Evolutionary conservation across 2,329 filamentous ascomycete genomes (phyloP).

Genomic region (Venturiaceae sp.): DNA sequence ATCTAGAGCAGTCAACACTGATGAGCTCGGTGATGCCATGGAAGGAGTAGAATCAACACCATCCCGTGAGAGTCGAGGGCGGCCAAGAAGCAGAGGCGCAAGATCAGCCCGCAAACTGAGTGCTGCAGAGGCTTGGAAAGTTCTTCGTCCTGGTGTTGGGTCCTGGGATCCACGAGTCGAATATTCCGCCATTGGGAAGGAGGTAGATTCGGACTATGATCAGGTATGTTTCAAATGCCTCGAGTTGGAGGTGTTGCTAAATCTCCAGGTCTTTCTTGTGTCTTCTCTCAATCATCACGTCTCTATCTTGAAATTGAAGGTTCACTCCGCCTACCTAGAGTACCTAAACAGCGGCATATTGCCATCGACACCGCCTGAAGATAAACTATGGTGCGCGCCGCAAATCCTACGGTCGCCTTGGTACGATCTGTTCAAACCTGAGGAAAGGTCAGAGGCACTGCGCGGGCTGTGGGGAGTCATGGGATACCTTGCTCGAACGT

Average conservation of each 20-base stretch:
- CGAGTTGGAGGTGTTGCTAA: neutral
- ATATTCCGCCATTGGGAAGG: slow-evolving; percentile 48
- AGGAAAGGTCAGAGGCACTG: slow-evolving; percentile 47
- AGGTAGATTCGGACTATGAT: slow-evolving; percentile 34
- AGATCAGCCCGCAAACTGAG: neutral
- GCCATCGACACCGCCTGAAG: slow-evolving; percentile 7
- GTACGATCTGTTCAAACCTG: slow-evolving; percentile 47
- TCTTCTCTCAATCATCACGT: slow-evolving; percentile 55
- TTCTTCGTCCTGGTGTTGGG: slow-evolving; percentile 37
- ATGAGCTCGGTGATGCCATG: slow-evolving; percentile 19
- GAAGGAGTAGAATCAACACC: slow-evolving; percentile 12
- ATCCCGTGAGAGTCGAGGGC: neutral
- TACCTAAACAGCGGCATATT: slow-evolving; percentile 37
- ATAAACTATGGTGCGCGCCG: slow-evolving; percentile 40
- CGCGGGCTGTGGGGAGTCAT: slow-evolving; percentile 48
- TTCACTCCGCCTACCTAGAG: slow-evolving; percentile 48
- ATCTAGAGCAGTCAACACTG: slow-evolving; percentile 9
- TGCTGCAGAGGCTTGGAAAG: slow-evolving; percentile 42
- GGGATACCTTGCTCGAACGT: slow-evolving; percentile 35
- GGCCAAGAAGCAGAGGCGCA: slow-evolving; percentile 24
- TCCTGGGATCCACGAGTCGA: slow-evolving; percentile 47
- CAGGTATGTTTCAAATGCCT: slow-evolving; percentile 34
- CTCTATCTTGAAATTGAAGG: slow-evolving; percentile 46
- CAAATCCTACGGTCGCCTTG: slow-evolving; percentile 45
- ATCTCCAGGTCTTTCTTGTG: slow-evolving; percentile 41